Conservation (phyloP, 2,329 filamentous ascomycete species). For the Pezicula rhizophila region DNA sequence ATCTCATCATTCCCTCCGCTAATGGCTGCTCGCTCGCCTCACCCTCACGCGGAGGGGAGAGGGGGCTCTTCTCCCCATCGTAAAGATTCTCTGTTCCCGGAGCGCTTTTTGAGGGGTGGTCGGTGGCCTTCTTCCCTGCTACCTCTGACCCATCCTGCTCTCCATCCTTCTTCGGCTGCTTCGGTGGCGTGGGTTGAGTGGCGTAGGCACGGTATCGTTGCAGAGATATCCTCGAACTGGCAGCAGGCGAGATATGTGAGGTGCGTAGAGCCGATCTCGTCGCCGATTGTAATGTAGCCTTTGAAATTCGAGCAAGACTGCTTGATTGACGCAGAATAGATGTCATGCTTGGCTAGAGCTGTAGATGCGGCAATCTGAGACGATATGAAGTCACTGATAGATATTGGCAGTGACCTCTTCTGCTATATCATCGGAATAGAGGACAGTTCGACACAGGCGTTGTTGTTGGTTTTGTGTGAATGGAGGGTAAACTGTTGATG, state of each 20-base stretch:
- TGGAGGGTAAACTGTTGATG: too few relatives aligned
- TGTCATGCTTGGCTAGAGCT: constrained; percentile 48
- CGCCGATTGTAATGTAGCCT: constrained; percentile 46
- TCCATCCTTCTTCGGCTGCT: constrained; percentile 11
- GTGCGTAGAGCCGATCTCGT: constrained; percentile 39
- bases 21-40: constrained; percentile 24
- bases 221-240: constrained; percentile 29
- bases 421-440: neutral
- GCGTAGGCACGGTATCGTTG: constrained; percentile 18
- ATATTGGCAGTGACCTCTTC: constrained; percentile 13
- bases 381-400: constrained; percentile 12
- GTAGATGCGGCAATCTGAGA: neutral
- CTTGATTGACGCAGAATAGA: constrained; percentile 60
- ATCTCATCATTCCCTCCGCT: constrained; percentile 25
- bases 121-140: constrained; percentile 28
- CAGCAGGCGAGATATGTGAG: constrained; percentile 33
- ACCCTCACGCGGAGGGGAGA: constrained; percentile 28
- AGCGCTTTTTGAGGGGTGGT: constrained; percentile 22
- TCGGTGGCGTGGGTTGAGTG: constrained; percentile 8
- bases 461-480: too few relatives aligned
- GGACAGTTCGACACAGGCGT: too few relatives aligned
- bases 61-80: constrained; percentile 32
- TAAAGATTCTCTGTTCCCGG: constrained; percentile 40
- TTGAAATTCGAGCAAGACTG: constrained; percentile 57
- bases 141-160: constrained; percentile 19